Percentiles rank a stretch among this genome's conserved stretches.
These are phyloP conservation scores for Otatea glauca DNA, from an alignment of 176 grass and related monocot species.

Conservation along the genomic window DNA sequence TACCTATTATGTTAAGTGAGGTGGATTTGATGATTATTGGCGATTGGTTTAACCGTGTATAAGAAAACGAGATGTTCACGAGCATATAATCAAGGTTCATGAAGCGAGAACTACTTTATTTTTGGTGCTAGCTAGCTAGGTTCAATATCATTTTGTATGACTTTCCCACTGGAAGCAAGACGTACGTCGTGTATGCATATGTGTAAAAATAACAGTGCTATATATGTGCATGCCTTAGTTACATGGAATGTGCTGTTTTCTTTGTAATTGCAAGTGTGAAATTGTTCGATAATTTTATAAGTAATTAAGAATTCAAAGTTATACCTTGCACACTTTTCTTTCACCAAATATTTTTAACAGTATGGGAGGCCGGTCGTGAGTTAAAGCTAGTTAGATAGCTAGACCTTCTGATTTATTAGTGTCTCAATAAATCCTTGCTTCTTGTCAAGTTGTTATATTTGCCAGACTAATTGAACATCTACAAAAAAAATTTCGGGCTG, in stretches of 20 bases:
- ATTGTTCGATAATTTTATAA: background rate
- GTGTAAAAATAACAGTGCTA: background rate
- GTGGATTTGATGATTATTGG: constrained; percentile 1
- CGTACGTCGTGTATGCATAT: background rate
- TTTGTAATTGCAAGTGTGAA: background rate
- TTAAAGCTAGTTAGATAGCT: background rate
- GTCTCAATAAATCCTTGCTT: background rate
- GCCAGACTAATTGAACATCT: background rate
- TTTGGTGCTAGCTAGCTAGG: background rate
- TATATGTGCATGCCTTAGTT: background rate
- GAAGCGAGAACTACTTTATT: background rate
- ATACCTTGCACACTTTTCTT: background rate
- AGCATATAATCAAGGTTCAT: constrained; percentile 27
- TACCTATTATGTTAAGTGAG: background rate
- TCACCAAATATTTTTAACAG: background rate
- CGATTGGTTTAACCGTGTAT: background rate
- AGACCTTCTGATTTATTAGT: too few relatives aligned
- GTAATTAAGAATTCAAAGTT: background rate
- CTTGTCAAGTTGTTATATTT: background rate
- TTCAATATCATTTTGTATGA: background rate
- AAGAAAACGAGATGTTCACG: background rate
- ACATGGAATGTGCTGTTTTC: background rate
- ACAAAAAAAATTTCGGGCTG: background rate
- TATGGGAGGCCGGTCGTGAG: background rate
- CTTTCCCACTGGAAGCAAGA: background rate